These are phyloP conservation scores for Ascochyta koolunga DNA, from an alignment of 2,329 filamentous ascomycete genomes.

Conservation along the genomic window DNA sequence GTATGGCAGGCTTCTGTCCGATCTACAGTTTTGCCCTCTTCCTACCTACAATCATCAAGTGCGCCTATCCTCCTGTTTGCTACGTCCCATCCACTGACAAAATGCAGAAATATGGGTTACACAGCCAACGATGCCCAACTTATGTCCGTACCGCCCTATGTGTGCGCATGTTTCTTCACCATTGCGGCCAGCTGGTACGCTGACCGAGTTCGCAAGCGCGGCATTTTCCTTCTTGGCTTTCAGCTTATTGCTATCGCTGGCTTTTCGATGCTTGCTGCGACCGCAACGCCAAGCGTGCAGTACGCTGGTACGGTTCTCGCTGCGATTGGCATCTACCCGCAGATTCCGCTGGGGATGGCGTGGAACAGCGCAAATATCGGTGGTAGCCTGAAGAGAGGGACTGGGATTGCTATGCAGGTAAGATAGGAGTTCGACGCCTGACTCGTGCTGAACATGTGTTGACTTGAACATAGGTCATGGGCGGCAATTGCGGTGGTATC, in stretches of 20 bases:
- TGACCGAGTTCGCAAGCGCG: slow-evolving; percentile 36
- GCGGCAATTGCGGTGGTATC: slow-evolving; percentile 75
- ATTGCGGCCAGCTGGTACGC: slow-evolving; percentile 40
- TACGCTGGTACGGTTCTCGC: slow-evolving; percentile 45
- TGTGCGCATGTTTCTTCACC: slow-evolving; percentile 50
- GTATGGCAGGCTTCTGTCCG: slow-evolving; percentile 49
- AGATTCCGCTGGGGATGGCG: slow-evolving; percentile 62
- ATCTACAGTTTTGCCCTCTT: slow-evolving; percentile 56
- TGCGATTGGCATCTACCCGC: slow-evolving; percentile 58
- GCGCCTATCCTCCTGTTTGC: slow-evolving; percentile 51
- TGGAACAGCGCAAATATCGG: slow-evolving; percentile 66
- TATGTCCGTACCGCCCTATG: slow-evolving; percentile 64
- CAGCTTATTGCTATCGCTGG: slow-evolving; percentile 61
- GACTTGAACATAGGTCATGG: slow-evolving; percentile 47
- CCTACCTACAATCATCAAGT: slow-evolving; percentile 61
- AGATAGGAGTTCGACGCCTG: background rate
- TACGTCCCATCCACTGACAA: slow-evolving; percentile 61
- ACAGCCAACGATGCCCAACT: slow-evolving; percentile 49
- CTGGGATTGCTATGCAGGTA: slow-evolving; percentile 61
- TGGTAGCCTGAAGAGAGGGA: slow-evolving; percentile 60
- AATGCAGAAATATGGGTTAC: slow-evolving; percentile 61
- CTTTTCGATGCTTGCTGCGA: slow-evolving; percentile 42
- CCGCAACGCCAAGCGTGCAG: slow-evolving; percentile 33
- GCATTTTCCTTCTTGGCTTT: slow-evolving; percentile 41
- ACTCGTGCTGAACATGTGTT: background rate